Percentiles rank a stretch among this genome's conserved stretches.
Conservation (phyloP, 768 basidiomycete species). For the Gloeopeniophorella convolvens region DNA sequence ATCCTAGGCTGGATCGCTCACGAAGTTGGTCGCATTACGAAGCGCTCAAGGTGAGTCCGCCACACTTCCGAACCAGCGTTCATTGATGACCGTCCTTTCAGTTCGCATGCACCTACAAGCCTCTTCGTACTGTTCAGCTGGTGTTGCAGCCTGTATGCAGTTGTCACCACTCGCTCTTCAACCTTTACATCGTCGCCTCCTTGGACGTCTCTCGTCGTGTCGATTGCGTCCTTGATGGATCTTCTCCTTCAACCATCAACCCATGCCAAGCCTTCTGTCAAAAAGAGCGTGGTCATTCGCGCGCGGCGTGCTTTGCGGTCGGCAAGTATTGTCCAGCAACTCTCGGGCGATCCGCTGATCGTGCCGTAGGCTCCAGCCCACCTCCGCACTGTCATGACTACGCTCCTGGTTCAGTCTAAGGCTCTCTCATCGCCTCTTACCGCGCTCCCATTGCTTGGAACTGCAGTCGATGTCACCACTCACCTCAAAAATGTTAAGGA, state of each 20-base stretch:
- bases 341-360: background rate
- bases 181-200: conserved; percentile 40
- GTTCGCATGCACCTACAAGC: conserved; percentile 45
- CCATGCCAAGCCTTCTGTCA: conserved; percentile 51
- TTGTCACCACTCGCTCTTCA: conserved; percentile 39
- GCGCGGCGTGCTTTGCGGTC: conserved; percentile 63
- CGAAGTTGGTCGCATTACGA: conserved; percentile 56
- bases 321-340: conserved; percentile 30
- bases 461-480: conserved; percentile 62
- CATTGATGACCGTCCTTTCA: conserved; percentile 2
- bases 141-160: conserved; percentile 56
- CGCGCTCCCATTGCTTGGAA: conserved; percentile 52
- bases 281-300: conserved; percentile 53
- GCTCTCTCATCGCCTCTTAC: conserved; percentile 37
- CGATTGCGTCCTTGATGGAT: conserved; percentile 57
- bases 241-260: conserved; percentile 45
- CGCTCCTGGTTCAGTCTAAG: conserved; percentile 47
- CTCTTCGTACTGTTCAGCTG: conserved; percentile 67
- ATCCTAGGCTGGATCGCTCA: conserved; percentile 70
- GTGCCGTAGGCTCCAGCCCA: conserved; percentile 32
- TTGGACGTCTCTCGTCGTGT: conserved; percentile 48
- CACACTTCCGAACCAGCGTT: background rate
- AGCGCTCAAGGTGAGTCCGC: conserved; percentile 50
- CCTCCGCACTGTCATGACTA: conserved; percentile 45
- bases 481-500: conserved; percentile 55